Base-by-base conservation (phyloP, 495 filamentous ascomycete genomes). In the Penicillium cataractarum region DNA sequence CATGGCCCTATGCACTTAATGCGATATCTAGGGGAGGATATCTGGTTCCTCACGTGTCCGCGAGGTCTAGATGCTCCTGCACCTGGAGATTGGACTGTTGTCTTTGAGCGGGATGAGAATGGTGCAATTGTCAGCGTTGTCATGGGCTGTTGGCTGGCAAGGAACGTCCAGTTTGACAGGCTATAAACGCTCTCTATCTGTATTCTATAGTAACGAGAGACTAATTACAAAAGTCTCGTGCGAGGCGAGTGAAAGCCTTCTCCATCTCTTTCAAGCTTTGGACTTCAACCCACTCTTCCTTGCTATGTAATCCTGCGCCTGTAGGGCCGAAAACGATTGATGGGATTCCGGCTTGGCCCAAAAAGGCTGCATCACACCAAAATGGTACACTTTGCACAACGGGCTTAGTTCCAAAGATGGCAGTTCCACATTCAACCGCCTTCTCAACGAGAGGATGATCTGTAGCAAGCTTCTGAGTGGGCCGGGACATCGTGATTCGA, bases 311-410 rank as follows among this genome's bases (percentile, higher is more conserved):
- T 0, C 80, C 82, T 12, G 72, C 69, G 0, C 80, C 82, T 19
- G 58, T 58, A 8, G 79, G 78, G 0, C 80, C 80, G 61, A 73
- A 80, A 7, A 84, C 68, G 37, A 83, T 66, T 0, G 74, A 67
- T 4, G 78, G 73, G 40, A 82, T 70, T 1, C 80, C 81, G 27
- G 63, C 73, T 51, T 69, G 68, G 9, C 67, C 70, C 10, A 82
- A 62, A 27, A 83, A 52, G 2, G 78, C 78, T 8, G 76, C 76
- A 70, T 83, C 78, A 17, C 76, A 78, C 80, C 79, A 82, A 56
- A 79, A 78, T 2, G 74, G 58, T 0, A 60, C 69, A 55, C 63
- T 69, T 39, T 64, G 50, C 1, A 76, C 58, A 0, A 51, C 33
- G 17, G 71, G 67, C 9, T 52, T 19, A 31, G 19, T 58, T 3